Conservation (phyloP, 768 basidiomycete species). For the Termitomyces sp. region DNA sequence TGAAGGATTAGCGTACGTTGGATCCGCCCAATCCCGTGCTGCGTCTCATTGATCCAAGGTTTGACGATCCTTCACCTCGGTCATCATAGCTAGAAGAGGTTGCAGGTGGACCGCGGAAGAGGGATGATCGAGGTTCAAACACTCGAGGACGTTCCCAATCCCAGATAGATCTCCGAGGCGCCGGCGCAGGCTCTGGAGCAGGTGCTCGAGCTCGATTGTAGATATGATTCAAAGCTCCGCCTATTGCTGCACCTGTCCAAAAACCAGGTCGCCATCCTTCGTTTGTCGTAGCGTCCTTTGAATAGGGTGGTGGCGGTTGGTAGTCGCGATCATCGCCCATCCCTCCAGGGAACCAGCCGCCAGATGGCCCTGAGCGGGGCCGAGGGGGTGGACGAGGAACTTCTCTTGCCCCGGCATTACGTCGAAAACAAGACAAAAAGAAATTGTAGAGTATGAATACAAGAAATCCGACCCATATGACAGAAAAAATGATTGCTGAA, state of each 20-base stretch:
- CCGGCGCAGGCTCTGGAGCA: neutral
- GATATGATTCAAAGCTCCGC: slow-evolving; percentile 60
- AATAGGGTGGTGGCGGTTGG: slow-evolving; percentile 60
- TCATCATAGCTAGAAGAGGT: slow-evolving; percentile 30
- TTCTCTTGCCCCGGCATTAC: slow-evolving; percentile 21
- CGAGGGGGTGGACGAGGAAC: slow-evolving; percentile 26
- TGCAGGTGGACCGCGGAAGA: slow-evolving; percentile 25
- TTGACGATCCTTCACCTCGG: slow-evolving; percentile 66
- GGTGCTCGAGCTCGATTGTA: slow-evolving; percentile 32
- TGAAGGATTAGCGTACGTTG: slow-evolving; percentile 47
- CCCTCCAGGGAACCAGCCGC: slow-evolving; percentile 54
- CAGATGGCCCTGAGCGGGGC: slow-evolving; percentile 30
- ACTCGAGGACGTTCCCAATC: slow-evolving; percentile 54
- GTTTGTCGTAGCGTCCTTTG: slow-evolving; percentile 28
- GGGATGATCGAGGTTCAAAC: slow-evolving; percentile 22
- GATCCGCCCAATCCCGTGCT: slow-evolving; percentile 83
- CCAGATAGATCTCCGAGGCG: slow-evolving; percentile 29
- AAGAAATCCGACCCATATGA: slow-evolving; percentile 52
- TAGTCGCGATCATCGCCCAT: slow-evolving; percentile 30
- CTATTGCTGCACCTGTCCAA: slow-evolving; percentile 78
- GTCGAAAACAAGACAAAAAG: slow-evolving; percentile 48
- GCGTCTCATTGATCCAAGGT: slow-evolving; percentile 63
- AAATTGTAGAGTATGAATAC: slow-evolving; percentile 53
- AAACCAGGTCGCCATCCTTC: slow-evolving; percentile 67
- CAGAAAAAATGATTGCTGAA: slow-evolving; percentile 44